Evolutionary conservation across 106 monocot genomes (phyloP).

Genomic region (Vanilla planifolia): DNA sequence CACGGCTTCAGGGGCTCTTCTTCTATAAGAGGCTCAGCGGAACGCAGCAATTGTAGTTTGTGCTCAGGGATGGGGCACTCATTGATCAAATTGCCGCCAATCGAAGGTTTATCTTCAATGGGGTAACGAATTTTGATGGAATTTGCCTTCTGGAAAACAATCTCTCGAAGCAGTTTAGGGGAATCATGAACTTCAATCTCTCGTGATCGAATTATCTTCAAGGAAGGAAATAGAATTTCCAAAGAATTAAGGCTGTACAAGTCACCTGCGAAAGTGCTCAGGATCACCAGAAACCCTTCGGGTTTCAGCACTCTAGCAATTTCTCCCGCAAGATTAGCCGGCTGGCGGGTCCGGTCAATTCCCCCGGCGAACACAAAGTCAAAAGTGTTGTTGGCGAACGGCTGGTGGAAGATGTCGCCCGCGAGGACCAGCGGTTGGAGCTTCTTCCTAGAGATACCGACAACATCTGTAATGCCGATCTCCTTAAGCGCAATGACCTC

Average conservation of each 20-base stretch:
- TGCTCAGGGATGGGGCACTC: slow-evolving; percentile 45
- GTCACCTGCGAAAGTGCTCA: slow-evolving; percentile 33
- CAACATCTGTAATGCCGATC: slow-evolving; percentile 40
- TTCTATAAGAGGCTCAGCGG: slow-evolving; percentile 56
- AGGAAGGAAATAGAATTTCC: slow-evolving; percentile 32
- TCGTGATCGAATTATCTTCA: slow-evolving; percentile 18
- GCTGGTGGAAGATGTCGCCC: slow-evolving; percentile 13
- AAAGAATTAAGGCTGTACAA: slow-evolving; percentile 49
- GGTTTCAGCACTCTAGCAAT: slow-evolving; percentile 35
- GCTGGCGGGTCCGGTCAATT: slow-evolving; percentile 14
- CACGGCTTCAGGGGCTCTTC: slow-evolving; percentile 85
- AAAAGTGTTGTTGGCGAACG: slow-evolving; percentile 33
- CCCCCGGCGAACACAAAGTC: slow-evolving; percentile 42
- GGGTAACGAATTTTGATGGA: not conserved
- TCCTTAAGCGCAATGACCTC: slow-evolving; percentile 55
- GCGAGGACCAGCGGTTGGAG: slow-evolving; percentile 28
- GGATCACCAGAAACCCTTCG: slow-evolving; percentile 34
- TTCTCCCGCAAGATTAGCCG: slow-evolving; percentile 23
- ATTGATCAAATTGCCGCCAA: slow-evolving; percentile 10
- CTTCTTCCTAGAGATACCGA: slow-evolving; percentile 27
- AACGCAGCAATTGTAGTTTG: slow-evolving; percentile 36
- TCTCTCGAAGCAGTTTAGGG: slow-evolving; percentile 24
- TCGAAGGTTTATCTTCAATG: not conserved
- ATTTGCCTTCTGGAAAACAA: slow-evolving; percentile 26
- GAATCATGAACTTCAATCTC: slow-evolving; percentile 19